Conservation (phyloP, 768 basidiomycete species). For the Tylopilus rubrobrunneus region DNA sequence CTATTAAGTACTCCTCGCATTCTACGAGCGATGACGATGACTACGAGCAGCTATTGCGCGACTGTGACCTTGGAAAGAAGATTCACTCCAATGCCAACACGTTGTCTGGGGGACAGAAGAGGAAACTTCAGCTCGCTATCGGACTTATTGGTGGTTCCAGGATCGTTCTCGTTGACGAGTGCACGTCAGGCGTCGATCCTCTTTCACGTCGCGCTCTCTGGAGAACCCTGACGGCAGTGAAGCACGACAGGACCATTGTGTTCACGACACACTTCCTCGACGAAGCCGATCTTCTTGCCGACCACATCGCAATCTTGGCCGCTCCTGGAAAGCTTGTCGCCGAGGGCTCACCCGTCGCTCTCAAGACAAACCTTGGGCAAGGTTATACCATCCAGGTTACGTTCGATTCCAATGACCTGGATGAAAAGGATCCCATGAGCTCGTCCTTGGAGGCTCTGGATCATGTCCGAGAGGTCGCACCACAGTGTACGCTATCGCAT, state of each 20-base stretch:
- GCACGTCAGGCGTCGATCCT: conserved; percentile 81
- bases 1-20: conserved; percentile 59
- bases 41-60: conserved; percentile 56
- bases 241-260: conserved; percentile 62
- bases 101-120: conserved; percentile 76
- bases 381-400: conserved; percentile 65
- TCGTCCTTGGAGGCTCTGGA: conserved; percentile 34
- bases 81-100: conserved; percentile 61
- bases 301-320: conserved; percentile 70
- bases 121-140: conserved; percentile 80
- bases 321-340: conserved; percentile 75
- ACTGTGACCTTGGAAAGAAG: conserved; percentile 73
- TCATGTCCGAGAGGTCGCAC: conserved; percentile 42
- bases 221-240: conserved; percentile 66
- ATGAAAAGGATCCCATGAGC: conserved; percentile 16
- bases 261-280: conserved; percentile 84
- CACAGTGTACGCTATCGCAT: conserved; percentile 40
- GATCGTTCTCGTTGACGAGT: conserved; percentile 62
- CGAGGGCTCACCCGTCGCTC: conserved; percentile 65
- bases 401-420: conserved; percentile 37
- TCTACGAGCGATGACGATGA: conserved; percentile 46
- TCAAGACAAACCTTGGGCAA: conserved; percentile 67
- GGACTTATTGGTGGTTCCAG: conserved; percentile 74
- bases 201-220: conserved; percentile 74
- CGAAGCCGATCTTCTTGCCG: conserved; percentile 75